Base-by-base conservation (phyloP, 2,329 filamentous ascomycete genomes). In the Ophiostoma ulmi region DNA sequence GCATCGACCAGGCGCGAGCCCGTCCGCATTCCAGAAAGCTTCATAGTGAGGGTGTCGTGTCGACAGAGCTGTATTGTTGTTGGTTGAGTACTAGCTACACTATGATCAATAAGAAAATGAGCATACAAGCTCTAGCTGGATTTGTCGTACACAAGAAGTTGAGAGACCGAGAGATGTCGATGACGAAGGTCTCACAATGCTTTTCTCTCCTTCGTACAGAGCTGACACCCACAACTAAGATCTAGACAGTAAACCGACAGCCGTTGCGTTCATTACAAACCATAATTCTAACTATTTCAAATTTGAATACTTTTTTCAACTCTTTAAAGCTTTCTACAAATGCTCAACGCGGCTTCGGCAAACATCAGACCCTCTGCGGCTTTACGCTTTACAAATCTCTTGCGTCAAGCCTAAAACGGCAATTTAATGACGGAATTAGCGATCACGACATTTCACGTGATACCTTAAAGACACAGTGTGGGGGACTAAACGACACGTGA, bases 391-490 rank as follows among this genome's bases (percentile, higher is more conserved):
- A 66, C 64, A 41, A 66, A 66, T 66, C 64, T 41, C 20, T 41
- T 39, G 65, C 65, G 65, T 44, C 38, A 67, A 44, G 61, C 44
- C 69, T 39, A 70, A 69, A 72, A 31, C 69, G 68, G 67, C 69
- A 67, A 70, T 17, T 36, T 14, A 14, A 39, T 39, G n/a, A 35
- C 31, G 41, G 31, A 38, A 26, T 22, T 35, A 10, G 26, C 58
- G 66, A 74, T 71, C 63, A 72, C 69, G 72, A 26, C 48, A 74
- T 74, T 71, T 39, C 73, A 74, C 73, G 73, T 74, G 73, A 69
- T 39, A n/a, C n/a, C n/a, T n/a, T n/a, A n/a, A n/a, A n/a, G n/a
- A n/a, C n/a, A n/a, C n/a, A n/a, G n/a, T n/a, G n/a, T n/a, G n/a
- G n/a, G n/a, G n/a, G n/a, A n/a, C n/a, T n/a, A n/a, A n/a, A 31